Conservation (phyloP, 192 early-diverging fungal species). For the Physocladia obscura region DNA sequence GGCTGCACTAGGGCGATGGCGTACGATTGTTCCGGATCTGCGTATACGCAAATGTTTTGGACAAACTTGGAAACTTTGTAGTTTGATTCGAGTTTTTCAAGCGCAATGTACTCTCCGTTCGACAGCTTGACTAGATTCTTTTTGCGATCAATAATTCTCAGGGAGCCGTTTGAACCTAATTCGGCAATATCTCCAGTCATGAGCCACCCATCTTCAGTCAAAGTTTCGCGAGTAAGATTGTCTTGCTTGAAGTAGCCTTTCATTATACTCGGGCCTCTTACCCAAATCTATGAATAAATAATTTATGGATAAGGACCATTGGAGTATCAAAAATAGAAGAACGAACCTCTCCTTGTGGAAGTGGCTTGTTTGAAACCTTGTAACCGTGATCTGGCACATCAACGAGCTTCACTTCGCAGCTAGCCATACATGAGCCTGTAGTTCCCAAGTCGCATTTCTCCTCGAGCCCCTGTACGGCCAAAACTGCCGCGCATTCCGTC, state of each 20-base stretch:
- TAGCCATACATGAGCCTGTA: background rate
- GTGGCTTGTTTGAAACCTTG: slow-evolving; percentile 32
- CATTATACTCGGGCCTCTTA: slow-evolving; percentile 76
- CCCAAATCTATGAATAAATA: too few relatives aligned
- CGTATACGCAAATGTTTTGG: slow-evolving; percentile 60
- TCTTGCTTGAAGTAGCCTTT: slow-evolving; percentile 75
- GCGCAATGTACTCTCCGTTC: slow-evolving; percentile 86
- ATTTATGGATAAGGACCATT: too few relatives aligned
- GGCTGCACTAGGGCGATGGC: slow-evolving; percentile 77
- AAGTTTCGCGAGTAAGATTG: slow-evolving; percentile 60
- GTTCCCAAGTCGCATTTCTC: background rate
- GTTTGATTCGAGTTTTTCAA: slow-evolving; percentile 88
- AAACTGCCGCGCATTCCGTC: slow-evolving; percentile 71
- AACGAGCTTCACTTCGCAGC: slow-evolving; percentile 74
- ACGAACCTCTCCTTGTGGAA: slow-evolving; percentile 75
- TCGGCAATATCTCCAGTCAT: slow-evolving; percentile 79
- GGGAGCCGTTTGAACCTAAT: slow-evolving; percentile 71
- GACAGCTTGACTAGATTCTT: slow-evolving; percentile 93
- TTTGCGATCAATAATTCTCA: slow-evolving; percentile 84
- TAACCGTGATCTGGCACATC: slow-evolving; percentile 47
- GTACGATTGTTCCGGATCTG: slow-evolving; percentile 65
- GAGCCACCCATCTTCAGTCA: slow-evolving; percentile 82
- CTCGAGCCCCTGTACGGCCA: slow-evolving; percentile 50
- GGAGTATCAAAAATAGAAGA: too few relatives aligned
- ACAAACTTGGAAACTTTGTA: slow-evolving; percentile 75